Base-by-base conservation (phyloP, 2,329 filamentous ascomycete species). In the Leptographium procerum region DNA sequence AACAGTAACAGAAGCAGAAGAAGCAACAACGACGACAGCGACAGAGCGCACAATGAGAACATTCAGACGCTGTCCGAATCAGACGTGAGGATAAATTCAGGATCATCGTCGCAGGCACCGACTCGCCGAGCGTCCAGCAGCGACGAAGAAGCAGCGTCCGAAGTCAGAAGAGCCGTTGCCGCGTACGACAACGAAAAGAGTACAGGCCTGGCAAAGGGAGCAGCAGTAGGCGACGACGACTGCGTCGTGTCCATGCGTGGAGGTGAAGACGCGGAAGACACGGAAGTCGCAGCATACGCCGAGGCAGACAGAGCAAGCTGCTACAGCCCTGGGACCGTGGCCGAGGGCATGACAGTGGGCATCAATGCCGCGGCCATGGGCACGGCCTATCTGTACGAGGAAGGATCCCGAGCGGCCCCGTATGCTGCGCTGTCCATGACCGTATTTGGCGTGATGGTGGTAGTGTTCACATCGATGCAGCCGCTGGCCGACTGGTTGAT, bases 341-440 rank as follows among this genome's bases (percentile, higher is more conserved):
- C 78, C 0, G 70, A 75, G 0, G 81, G 80, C 40, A 72, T 80
- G 40, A 72, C 78, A 0, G 73, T 82, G 54, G 81, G 81, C 3
- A 76, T 83, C 69, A 84, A 83, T 62, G 79, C 79, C 1, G 80
- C 80, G 0, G 81, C 81, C 4, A 82, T 84, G 79, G 81, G 81
- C 2, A 80, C 81, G 0, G 74, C 80, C 0, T 79, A 81, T 60
- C 70, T 83, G 16, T 81, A 83, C 58, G 79, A 82, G 66, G 73
- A 72, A 9, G 71, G 71, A 57, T 81, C 76, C 61, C 73, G 71
- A 1, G 77, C 80, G 4, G 78, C 79, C 2, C 79, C 80, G 0
- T 82, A 82, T 62, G 77, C 80, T 2, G 78, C 77, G 1, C 67
- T 84, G 19, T 74, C 79, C 1, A 83, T 83, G 81, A 81, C 79